Evolutionary conservation across 2,329 filamentous ascomycete species (phyloP).

Genomic region (Hypoxylon sp.): DNA sequence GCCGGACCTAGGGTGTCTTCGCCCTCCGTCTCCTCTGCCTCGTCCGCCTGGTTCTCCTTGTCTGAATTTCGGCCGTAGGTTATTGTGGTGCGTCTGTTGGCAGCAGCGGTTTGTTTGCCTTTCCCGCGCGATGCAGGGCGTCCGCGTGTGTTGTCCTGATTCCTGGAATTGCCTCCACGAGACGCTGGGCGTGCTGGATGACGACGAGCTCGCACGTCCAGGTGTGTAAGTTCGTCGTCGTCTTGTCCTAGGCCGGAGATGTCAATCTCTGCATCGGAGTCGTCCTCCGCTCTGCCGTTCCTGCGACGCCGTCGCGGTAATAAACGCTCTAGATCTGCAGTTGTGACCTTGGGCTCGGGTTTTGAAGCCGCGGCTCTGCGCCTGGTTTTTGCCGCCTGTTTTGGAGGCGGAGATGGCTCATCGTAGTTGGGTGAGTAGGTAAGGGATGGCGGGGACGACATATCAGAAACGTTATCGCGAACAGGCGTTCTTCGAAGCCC

Average conservation of each 20-base stretch:
- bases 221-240: conserved; percentile 65
- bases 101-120: conserved; percentile 10
- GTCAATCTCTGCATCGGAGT: conserved; percentile 59
- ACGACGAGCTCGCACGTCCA: conserved; percentile 50
- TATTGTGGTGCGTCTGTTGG: conserved; percentile 44
- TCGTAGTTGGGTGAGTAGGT: conserved; percentile 70
- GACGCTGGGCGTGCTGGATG: conserved; percentile 45
- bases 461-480: conserved; percentile 56
- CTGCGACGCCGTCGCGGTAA: conserved; percentile 62
- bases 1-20: conserved; percentile 48
- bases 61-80: conserved; percentile 65
- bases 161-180: conserved; percentile 41
- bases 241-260: conserved; percentile 58
- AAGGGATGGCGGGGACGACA: conserved; percentile 71
- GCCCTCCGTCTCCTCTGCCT: conserved; percentile 48
- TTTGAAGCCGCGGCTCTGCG: conserved; percentile 47
- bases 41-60: conserved; percentile 63
- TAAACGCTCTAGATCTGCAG: conserved; percentile 62
- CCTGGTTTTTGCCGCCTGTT: conserved; percentile 44
- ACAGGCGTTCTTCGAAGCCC: conserved; percentile 50
- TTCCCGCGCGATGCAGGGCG: conserved; percentile 21
- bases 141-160: conserved; percentile 30
- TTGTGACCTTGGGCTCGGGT: conserved; percentile 57
- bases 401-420: conserved; percentile 43
- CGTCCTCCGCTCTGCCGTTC: conserved; percentile 47